phyloP scores from a whole-genome alignment of 139 green algal genomes.

The Chlorella sp. region DNA sequence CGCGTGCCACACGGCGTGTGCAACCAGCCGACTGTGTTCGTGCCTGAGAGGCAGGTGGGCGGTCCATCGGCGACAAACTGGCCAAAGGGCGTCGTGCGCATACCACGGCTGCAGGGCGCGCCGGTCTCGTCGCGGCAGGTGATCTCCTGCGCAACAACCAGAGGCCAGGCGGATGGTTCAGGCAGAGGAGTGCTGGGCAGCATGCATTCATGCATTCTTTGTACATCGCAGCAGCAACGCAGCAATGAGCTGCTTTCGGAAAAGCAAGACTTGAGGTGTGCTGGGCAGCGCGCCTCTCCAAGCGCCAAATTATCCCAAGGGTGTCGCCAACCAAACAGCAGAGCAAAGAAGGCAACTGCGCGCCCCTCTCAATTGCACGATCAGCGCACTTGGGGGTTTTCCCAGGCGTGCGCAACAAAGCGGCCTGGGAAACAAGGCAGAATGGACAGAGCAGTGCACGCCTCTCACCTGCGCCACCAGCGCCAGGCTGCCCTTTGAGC shows the following conservation, averaged over 20 bases:
- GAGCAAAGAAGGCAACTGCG: background rate
- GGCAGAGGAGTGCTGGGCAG: too few relatives aligned
- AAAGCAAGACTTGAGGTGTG: too few relatives aligned
- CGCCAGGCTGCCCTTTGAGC: slow-evolving; percentile 61
- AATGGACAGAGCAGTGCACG: background rate
- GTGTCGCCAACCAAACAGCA: background rate
- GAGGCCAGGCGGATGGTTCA: background rate
- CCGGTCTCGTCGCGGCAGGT: slow-evolving; percentile 70
- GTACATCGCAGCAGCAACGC: too few relatives aligned
- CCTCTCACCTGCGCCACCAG: slow-evolving; percentile 81
- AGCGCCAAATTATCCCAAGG: background rate
- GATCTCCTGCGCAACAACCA: slow-evolving; percentile 60
- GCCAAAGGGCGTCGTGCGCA: slow-evolving; percentile 40
- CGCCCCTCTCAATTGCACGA: slow-evolving; percentile 73
- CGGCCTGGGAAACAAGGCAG: background rate
- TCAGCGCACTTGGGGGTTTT: slow-evolving; percentile 51
- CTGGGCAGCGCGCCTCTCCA: background rate
- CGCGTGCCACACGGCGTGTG: background rate
- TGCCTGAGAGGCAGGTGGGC: slow-evolving; percentile 80
- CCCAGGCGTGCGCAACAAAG: too few relatives aligned
- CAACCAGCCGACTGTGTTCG: background rate
- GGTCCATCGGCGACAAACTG: slow-evolving; percentile 77
- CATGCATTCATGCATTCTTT: too few relatives aligned
- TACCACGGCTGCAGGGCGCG: slow-evolving; percentile 47
- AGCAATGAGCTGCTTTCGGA: too few relatives aligned